These are phyloP conservation scores for Scheffersomyces stipitis DNA, from an alignment of 805 yeast genomes.

Conservation along the genomic window DNA sequence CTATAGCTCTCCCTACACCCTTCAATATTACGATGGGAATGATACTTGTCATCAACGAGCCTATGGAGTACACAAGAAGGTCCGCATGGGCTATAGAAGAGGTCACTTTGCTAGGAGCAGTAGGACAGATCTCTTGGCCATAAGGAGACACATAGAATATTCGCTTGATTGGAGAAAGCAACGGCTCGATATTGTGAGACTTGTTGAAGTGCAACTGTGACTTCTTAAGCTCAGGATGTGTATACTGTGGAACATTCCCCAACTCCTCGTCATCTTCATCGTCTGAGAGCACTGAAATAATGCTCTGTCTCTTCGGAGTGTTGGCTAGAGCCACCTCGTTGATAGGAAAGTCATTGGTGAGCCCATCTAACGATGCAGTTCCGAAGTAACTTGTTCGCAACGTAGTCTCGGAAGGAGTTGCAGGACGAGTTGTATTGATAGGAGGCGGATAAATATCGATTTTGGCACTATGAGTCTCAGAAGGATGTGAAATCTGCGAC, in stretches of 20 bases:
- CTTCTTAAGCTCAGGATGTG: conserved; percentile 72
- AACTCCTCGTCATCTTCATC: conserved; percentile 41
- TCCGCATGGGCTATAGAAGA: conserved; percentile 50
- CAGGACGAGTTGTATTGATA: conserved; percentile 15
- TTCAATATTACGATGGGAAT: conserved; percentile 73
- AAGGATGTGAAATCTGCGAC: conserved; percentile 90
- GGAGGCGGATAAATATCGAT: conserved; percentile 17
- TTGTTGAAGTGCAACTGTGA: conserved; percentile 77
- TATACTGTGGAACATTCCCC: conserved; percentile 68
- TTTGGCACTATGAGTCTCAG: conserved; percentile 13
- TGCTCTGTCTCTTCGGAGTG: conserved; percentile 1
- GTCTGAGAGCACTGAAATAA: conserved; percentile 5
- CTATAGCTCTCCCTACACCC: conserved; percentile 69
- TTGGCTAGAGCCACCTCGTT: conserved; percentile 4
- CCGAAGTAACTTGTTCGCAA: conserved; percentile 3
- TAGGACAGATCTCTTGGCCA: conserved; percentile 82
- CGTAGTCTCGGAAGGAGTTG: conserved; percentile 12
- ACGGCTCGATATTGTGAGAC: conserved; percentile 51
- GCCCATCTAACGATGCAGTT: conserved; percentile 5
- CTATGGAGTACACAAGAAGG: conserved; percentile 72
- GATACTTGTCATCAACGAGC: conserved; percentile 85
- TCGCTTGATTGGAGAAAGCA: conserved; percentile 71
- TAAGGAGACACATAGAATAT: conserved; percentile 82
- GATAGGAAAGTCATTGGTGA: conserved; percentile 1
- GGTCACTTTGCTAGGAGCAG: conserved; percentile 63